Evolutionary conservation across 805 yeast species (phyloP), one percentile per base, ranked within the genome.

Genomic region (Metschnikowia peoriensis): DNA sequence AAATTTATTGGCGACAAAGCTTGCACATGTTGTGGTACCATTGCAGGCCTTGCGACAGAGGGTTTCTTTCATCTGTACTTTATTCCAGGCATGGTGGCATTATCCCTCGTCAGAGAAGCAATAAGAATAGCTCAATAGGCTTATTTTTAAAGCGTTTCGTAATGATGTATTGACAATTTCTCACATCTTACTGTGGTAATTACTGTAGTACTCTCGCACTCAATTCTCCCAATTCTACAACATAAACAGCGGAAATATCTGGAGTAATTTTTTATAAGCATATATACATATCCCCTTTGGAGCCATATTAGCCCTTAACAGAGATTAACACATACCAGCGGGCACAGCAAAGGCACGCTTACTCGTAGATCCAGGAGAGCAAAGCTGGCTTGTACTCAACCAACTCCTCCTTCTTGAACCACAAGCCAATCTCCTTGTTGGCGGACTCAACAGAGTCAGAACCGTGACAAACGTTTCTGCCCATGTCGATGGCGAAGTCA

Each of bases 391-490:
- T 88, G 94, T 91, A 94, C 67, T 86, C 89, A 69, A 85, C 88
- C 68, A 94, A 79, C 83, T 94, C 99, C 77, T 91, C 97, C 77
- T 85, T 82, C 86, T 90, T 90, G 92, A 94, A 94, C 99, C 99
- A 94, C 70, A 94, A 83, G 64, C 71, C 85, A 66, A 94, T 94
- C 84, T 94, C 99, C 83, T 88, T 89, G 77, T 90, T 77, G 69
- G 99, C 99, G 66, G 86, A 81, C 81, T 93, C 99, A 69, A 94
- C 99, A 60, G 98, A 91, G 84, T 94, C 99, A 65, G 98, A 93
- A 77, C 99, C 99, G 84, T 94, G 99, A 75, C 88, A 82, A 70
- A 94, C 97, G 85, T 94, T 94, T 87, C 99, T 91, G 75, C 99
- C 99, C 84, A 89, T 90, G 79, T 94, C 99, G 68, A 94, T 80